Conservation (phyloP, 2,329 filamentous ascomycete species). For the Beauveria brongniartii region DNA sequence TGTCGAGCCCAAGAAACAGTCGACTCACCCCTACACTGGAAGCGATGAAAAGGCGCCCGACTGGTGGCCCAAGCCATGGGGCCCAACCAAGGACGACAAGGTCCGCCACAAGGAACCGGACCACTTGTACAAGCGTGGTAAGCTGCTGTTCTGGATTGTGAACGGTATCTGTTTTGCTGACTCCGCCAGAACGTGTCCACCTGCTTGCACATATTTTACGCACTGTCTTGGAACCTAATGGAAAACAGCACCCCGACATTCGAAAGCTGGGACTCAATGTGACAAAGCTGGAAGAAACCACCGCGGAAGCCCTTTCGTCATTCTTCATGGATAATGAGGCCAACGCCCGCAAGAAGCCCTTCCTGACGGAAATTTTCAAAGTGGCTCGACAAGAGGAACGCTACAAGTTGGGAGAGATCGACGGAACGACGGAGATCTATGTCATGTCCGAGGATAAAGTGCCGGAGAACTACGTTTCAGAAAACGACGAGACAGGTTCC, state of each 20-base stretch:
- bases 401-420: constrained; percentile 47
- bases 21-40: constrained; percentile 63
- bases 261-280: constrained; percentile 46
- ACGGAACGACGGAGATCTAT: constrained; percentile 38
- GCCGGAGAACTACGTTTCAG: constrained; percentile 38
- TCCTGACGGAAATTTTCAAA: constrained; percentile 53
- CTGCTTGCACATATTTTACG: constrained; percentile 53
- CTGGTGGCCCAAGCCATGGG: constrained; percentile 58
- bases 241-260: constrained; percentile 42
- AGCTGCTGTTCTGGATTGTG: constrained; percentile 13
- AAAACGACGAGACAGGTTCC: constrained; percentile 34
- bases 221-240: constrained; percentile 43
- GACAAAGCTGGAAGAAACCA: constrained; percentile 49
- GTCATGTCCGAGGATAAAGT: constrained; percentile 47
- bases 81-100: constrained; percentile 39
- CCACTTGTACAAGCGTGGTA: constrained; percentile 61
- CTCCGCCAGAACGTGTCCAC: constrained; percentile 44
- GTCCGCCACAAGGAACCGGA: constrained; percentile 67
- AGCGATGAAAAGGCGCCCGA: constrained; percentile 53
- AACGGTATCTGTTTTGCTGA: constrained; percentile 2
- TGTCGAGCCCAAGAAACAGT: constrained; percentile 70
- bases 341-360: constrained; percentile 47
- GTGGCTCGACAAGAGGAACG: constrained; percentile 50
- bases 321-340: constrained; percentile 52
- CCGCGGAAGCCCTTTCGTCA: constrained; percentile 47